phyloP scores from a whole-genome alignment of 768 basidiomycete species.

The Suillus subluteus region DNA sequence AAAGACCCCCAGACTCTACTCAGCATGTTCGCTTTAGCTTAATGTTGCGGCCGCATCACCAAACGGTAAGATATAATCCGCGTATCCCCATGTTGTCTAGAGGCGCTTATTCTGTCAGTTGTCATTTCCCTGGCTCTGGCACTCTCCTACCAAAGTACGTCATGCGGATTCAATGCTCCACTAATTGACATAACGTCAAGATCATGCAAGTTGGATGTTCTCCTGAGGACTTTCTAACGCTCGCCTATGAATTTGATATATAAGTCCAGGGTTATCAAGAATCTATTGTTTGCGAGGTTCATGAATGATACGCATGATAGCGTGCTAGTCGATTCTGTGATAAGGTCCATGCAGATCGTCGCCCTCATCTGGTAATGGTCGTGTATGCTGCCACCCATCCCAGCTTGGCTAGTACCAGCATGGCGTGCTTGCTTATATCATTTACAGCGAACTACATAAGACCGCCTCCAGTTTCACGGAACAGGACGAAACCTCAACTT shows the following conservation, averaged over 20 bases:
- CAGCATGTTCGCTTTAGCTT: too few species aligned
- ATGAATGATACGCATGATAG: neutral
- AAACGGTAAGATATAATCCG: too few species aligned
- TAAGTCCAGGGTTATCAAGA: neutral
- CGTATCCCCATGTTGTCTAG: neutral
- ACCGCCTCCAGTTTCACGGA: too few species aligned
- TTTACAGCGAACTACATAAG: neutral
- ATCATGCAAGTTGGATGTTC: conserved; percentile 1
- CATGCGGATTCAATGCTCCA: neutral
- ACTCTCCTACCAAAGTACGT: neutral
- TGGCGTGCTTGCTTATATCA: neutral
- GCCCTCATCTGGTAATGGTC: neutral
- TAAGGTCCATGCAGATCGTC: neutral
- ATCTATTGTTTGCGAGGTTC: neutral
- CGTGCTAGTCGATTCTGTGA: neutral
- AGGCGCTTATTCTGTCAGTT: neutral
- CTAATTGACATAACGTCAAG: neutral
- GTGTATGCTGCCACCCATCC: neutral
- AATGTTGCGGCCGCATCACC: too few species aligned
- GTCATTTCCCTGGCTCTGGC: neutral
- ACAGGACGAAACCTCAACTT: neutral
- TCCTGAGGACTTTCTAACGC: neutral
- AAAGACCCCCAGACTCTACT: too few species aligned
- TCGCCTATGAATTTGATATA: neutral
- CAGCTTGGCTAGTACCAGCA: neutral